phyloP scores from a whole-genome alignment of 2,329 filamentous ascomycete species.

The Phialocephala subalpina region DNA sequence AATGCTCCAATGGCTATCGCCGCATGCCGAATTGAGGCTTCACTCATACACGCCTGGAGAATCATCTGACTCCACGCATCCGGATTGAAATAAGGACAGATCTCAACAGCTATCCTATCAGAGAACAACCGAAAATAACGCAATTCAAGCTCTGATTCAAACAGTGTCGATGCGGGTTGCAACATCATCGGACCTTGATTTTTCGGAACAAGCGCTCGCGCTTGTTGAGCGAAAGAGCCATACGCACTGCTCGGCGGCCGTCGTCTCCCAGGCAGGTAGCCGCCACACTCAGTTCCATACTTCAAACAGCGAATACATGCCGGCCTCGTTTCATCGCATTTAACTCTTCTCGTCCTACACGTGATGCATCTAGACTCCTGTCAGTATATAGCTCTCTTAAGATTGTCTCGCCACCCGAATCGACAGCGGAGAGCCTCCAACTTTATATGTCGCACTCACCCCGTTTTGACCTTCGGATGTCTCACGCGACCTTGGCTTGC shows the following conservation, averaged over 20 bases:
- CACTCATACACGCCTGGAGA: constrained; percentile 29
- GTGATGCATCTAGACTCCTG: constrained; percentile 29
- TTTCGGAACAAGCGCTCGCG: constrained; percentile 27
- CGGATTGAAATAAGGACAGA: constrained; percentile 31
- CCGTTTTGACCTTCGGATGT: constrained; percentile 32
- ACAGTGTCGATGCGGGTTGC: constrained; percentile 17
- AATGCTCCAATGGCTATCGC: constrained; percentile 35
- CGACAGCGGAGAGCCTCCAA: neutral
- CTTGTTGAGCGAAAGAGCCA: constrained; percentile 26
- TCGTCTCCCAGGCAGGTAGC: constrained; percentile 25
- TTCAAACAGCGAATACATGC: constrained; percentile 32
- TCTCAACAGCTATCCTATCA: constrained; percentile 26
- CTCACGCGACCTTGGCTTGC: neutral
- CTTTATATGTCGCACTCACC: constrained; percentile 17
- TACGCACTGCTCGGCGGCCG: constrained; percentile 25
- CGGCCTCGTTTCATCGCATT: constrained; percentile 36
- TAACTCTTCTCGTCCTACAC: constrained; percentile 31
- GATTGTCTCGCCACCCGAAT: neutral
- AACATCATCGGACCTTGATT: constrained; percentile 17
- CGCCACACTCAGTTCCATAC: constrained; percentile 26
- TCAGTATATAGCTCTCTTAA: neutral
- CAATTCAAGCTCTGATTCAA: constrained; percentile 30
- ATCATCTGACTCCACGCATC: constrained; percentile 33
- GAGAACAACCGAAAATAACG: constrained; percentile 33
- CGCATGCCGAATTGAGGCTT: constrained; percentile 31